phyloP scores from a whole-genome alignment of 2,329 filamentous ascomycete genomes.

The Fusarium sublunatum region DNA sequence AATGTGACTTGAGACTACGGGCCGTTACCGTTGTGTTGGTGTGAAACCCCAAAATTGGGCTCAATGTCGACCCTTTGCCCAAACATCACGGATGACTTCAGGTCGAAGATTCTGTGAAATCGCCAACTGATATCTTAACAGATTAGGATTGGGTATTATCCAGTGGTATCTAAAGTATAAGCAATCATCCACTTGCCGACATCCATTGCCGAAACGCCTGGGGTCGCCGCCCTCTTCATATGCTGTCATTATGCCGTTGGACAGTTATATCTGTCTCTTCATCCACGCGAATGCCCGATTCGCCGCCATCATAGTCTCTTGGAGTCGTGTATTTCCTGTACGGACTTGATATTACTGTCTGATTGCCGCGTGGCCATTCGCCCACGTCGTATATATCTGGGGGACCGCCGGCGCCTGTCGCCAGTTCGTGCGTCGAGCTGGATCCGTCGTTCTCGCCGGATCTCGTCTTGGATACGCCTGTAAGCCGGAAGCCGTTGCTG shows the following conservation, averaged over 20 bases:
- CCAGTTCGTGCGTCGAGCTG: conserved; percentile 33
- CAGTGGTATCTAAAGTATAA: conserved; percentile 31
- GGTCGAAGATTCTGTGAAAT: background rate
- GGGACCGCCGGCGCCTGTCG: background rate
- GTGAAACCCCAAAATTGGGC: background rate
- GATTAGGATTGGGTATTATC: conserved; percentile 11
- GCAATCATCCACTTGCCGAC: background rate
- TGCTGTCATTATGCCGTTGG: conserved; percentile 22
- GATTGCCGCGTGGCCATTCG: conserved; percentile 29
- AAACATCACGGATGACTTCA: background rate
- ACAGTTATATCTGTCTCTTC: conserved; percentile 28
- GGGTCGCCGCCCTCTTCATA: conserved; percentile 33
- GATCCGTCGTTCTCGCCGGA: conserved; percentile 25
- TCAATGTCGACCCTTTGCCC: background rate
- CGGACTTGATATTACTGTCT: conserved; percentile 31
- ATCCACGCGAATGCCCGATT: conserved; percentile 24
- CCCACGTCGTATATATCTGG: conserved; percentile 26
- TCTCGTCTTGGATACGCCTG: conserved; percentile 23
- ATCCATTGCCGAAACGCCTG: conserved; percentile 17
- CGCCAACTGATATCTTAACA: background rate
- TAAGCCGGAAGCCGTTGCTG: conserved; percentile 34
- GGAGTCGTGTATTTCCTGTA: conserved; percentile 34
- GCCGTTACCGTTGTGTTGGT: conserved; percentile 13
- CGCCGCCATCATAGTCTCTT: conserved; percentile 24
- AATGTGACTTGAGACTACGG: conserved; percentile 13